Evolutionary conservation across 495 filamentous ascomycete species (phyloP), one percentile per base, ranked within the genome.

Genomic region (Penicillium arizonense): DNA sequence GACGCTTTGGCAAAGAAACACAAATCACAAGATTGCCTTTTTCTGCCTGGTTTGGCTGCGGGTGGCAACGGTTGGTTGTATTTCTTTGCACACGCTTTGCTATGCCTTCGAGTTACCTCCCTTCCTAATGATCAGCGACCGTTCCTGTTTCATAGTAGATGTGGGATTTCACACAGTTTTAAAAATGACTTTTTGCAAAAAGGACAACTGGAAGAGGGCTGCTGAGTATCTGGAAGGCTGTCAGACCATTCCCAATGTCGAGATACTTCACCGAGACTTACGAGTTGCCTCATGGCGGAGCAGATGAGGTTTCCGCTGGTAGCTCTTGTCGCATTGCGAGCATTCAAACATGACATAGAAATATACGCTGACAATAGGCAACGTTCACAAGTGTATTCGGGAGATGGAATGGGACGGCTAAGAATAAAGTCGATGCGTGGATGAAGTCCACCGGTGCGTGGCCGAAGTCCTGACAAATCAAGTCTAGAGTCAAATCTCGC

Each of bases 61-160:
- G 64, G 58, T 13, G 64, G 64, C 9, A 50, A 18, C 6, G 63
- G 70, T 39, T 63, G 68, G 26, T 70, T 69, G 44, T 65, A 45
- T 42, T 73, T 73, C 35, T 54, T 70, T 7, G 70, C 68, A 18
- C 70, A 73, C 51, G 45, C 28, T 53, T 67, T 71, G 44, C 52
- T 70, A 54, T 73, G 70, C 21, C 70, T 53, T 46, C 70, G 61
- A 8, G 68, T 65, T 21, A 71, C 70, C 41, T 73, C 70, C 24
- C 70, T 73, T 28, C 21, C 14, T 14, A n/a, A 10, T 13, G 2
- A 44, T 36, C 23, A 55, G 28, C 12, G 12, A n/a, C 21, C 16
- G 24, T 44, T 28, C 37, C 21, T 47, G 9, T 10, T 45, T n/a
- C 6, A 21, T 13, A 4, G 5, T 9, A 1, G n/a, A 1, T 18